These are phyloP conservation scores for Lolium multiflorum DNA, from an alignment of 176 grass and related monocot species.

Conservation along the genomic window DNA sequence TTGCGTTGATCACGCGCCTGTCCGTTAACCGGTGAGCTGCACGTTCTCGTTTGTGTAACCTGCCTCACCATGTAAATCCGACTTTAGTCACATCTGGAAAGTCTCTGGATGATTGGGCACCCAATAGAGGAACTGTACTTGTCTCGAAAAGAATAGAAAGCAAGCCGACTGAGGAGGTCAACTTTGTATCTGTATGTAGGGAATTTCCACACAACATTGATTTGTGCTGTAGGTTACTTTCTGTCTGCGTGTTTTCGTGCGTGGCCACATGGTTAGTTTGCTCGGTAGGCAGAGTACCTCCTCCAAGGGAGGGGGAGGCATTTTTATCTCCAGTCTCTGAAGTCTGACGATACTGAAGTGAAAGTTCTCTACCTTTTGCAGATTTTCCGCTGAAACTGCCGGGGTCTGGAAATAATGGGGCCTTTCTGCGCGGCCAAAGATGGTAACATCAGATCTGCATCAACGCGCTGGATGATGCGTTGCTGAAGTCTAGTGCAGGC, in stretches of 20 bases:
- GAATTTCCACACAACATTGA: too few species aligned
- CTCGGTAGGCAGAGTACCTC: background rate
- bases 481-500: background rate
- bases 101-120: background rate
- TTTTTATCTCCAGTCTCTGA: background rate
- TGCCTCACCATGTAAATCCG: background rate
- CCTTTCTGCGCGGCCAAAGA: background rate
- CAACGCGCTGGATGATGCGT: slow-evolving; percentile 28
- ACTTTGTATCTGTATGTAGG: background rate
- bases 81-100: background rate
- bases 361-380: slow-evolving; percentile 23
- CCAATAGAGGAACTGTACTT: background rate
- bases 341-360: too few species aligned
- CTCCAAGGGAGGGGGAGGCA: background rate
- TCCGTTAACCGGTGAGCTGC: background rate
- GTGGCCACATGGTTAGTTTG: background rate
- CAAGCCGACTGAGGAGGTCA: background rate
- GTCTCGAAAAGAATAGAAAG: background rate
- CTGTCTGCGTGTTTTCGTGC: background rate
- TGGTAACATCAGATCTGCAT: slow-evolving; percentile 32
- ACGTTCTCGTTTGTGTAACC: background rate
- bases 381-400: slow-evolving; percentile 50
- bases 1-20: background rate
- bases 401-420: slow-evolving; percentile 25
- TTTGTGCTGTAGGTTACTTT: too few species aligned